Percentiles rank a stretch among this genome's conserved stretches.
These are phyloP conservation scores for Pseudonectria buxi DNA, from an alignment of 2,329 filamentous ascomycete species.

Conservation along the genomic window DNA sequence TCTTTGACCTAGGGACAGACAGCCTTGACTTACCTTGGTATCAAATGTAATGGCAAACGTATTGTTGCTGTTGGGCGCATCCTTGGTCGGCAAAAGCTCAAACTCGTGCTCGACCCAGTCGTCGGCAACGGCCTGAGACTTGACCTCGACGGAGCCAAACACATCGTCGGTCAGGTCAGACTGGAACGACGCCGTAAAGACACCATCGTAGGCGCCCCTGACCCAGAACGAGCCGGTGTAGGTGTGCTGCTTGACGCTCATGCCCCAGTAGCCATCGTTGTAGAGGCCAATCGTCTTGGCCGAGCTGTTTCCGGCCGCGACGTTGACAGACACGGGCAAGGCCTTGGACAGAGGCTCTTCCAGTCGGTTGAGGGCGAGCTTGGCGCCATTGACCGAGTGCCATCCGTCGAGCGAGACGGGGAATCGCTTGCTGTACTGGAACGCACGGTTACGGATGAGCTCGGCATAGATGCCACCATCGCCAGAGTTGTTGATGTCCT, in stretches of 20 bases:
- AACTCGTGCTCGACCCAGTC: slow-evolving; percentile 48
- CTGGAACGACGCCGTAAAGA: slow-evolving; percentile 40
- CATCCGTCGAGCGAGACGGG: slow-evolving; percentile 40
- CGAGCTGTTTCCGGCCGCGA: slow-evolving; percentile 24
- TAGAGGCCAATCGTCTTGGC: slow-evolving; percentile 36
- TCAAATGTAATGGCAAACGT: slow-evolving; percentile 50
- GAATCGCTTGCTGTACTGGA: slow-evolving; percentile 46
- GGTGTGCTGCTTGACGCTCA: slow-evolving; percentile 40
- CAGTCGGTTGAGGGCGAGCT: slow-evolving; percentile 40
- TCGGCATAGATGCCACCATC: slow-evolving; percentile 70
- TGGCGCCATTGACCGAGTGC: slow-evolving; percentile 35
- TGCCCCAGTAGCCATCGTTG: slow-evolving; percentile 54
- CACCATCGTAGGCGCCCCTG: slow-evolving; percentile 40
- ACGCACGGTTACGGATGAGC: slow-evolving; percentile 62
- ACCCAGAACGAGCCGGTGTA: slow-evolving; percentile 49
- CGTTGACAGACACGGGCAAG: slow-evolving; percentile 45
- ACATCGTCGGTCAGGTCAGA: slow-evolving; percentile 38
- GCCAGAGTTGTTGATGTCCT: slow-evolving; percentile 62
- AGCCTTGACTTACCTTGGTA: slow-evolving; percentile 19
- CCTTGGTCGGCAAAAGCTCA: slow-evolving; percentile 34
- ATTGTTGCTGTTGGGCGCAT: slow-evolving; percentile 49
- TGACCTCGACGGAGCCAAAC: slow-evolving; percentile 41
- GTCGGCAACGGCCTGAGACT: slow-evolving; percentile 31
- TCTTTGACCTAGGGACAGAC: too few species aligned
- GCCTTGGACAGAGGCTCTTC: slow-evolving; percentile 43